Base-by-base conservation (phyloP, 2,329 filamentous ascomycete species). In the Ascochyta fabae region DNA sequence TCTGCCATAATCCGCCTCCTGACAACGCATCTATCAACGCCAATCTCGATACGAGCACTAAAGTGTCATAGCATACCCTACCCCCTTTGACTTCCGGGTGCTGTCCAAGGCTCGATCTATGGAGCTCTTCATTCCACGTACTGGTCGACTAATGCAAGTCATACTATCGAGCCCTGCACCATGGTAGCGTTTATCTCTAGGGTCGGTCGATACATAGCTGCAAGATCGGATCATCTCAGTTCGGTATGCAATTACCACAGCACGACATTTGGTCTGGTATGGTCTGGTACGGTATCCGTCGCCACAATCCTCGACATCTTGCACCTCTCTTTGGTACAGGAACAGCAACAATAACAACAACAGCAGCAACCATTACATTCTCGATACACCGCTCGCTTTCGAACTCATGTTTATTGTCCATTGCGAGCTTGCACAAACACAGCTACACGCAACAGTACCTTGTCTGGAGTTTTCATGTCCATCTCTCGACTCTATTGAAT, bases 81-180 rank as follows among this genome's bases (percentile, higher is more conserved):
- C 38, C 40, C 15, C 33, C 35, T 22, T 35, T 45, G 13, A 33
- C 45, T 38, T 26, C 34, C 27, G 19, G 27, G 39, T n/a, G 6
- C 22, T 19, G 26, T 16, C n/a, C 22, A 46, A 4, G 19, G 24
- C 4, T 15, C 16, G 6, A 31, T 15, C 27, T 54, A 29, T 49
- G 35, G 41, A 29, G 16, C 29, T 45, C 29, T 23, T 10, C 39
- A 39, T 41, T 40, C 41, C 40, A 46, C 35, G 10, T 29, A 16
- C 41, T 24, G 42, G 13, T 26, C 5, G 10, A 22, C 31, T 52
- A 43, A 46, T 48, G 53, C 48, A 1, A 34, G 53, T 48, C 53
- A 56, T 47, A 13, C 23, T 42, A 35, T 27, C 47, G 35, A 40
- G 34, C 36, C 12, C 43, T 43, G 16, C 38, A 44, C 31, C 47